These are phyloP conservation scores for Vaccinium darrowii DNA, from an alignment of 148 eudicot species.

Conservation along the genomic window DNA sequence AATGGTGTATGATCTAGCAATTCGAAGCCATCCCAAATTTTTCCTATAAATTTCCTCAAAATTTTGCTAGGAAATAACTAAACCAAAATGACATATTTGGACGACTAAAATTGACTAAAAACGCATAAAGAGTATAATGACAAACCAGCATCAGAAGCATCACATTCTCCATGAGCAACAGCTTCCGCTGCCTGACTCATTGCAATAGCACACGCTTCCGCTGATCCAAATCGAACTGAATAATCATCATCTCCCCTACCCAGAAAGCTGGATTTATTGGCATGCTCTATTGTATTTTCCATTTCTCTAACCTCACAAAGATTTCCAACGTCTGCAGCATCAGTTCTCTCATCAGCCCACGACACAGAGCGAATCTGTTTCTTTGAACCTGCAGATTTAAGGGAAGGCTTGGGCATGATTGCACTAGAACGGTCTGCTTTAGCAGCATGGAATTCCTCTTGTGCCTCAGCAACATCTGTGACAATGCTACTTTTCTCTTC, in stretches of 20 bases:
- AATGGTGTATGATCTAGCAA: not conserved
- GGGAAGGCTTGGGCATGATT: constrained; percentile 44
- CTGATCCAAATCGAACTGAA: constrained; percentile 59
- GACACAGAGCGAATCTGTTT: constrained; percentile 61
- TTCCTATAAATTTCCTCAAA: not conserved
- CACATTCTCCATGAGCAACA: constrained; percentile 65
- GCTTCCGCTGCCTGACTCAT: constrained; percentile 83
- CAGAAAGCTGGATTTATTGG: constrained; percentile 15
- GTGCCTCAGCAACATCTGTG: not conserved
- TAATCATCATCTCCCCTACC: constrained; percentile 30
- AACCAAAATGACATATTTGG: not conserved
- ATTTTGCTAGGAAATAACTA: not conserved
- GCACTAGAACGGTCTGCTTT: constrained; percentile 29
- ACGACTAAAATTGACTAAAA: constrained; percentile 13
- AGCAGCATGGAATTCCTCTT: not conserved
- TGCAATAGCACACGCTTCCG: constrained; percentile 84
- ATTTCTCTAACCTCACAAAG: constrained; percentile 49
- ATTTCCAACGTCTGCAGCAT: constrained; percentile 31
- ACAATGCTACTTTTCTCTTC: constrained; percentile 9
- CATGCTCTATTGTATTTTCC: constrained; percentile 26
- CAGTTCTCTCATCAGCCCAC: constrained; percentile 77
- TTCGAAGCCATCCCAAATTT: not conserved
- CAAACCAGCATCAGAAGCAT: constrained; percentile 68
- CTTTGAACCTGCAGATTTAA: constrained; percentile 50
- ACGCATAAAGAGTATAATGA: not conserved